Evolutionary conservation across 1,139 yeast species (phyloP), one percentile per base, ranked within the genome.

Genomic region (Yamadazyma blattariae): DNA sequence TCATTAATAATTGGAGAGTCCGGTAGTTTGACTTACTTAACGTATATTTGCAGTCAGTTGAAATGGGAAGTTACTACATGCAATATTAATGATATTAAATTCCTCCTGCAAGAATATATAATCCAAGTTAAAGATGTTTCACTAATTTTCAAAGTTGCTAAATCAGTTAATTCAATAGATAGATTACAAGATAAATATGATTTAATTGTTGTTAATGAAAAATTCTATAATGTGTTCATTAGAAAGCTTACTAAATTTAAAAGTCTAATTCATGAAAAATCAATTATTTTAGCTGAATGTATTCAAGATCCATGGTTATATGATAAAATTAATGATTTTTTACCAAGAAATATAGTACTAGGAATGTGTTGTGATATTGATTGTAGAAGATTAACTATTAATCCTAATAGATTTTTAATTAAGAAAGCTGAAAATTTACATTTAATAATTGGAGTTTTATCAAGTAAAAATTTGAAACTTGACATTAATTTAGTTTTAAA

Each of bases 241-340:
- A 28, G 25, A 16, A 36, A 34, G 18, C 12, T 33, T 4, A 17
- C 30, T 7, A 28, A 29, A n/a, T 30, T 48, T 25, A 33, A 34
- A 16, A 24, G 29, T 5, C 10, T 43, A 3, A 32, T 45, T 2
- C 23, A 30, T 13, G 16, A 9, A 2, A 14, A 35, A 2, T 35
- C 56, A 5, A 20, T 48, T 9, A 27, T 52, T 6, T 14, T 53
- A 6, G 37, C 46, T 5, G 57, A 53, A 32, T 41, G 53, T 13
- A 41, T 33, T 14, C 39, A 39, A 5, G 31, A 43, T 38, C 51
- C 51, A 7, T 50, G 51, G 52, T 27, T 47, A n/a, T 39, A 37
- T 18, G 38, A 38, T 14, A 37, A 38, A 22, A 34, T 46, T 5
- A 37, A 37, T 20, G 22, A 30, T 9, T 4, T 30, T 8, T 33